Percentiles rank a stretch among this genome's conserved stretches.
Evolutionary conservation across 768 basidiomycete genomes (phyloP).

Genomic region (Rhizopogon salebrosus): DNA sequence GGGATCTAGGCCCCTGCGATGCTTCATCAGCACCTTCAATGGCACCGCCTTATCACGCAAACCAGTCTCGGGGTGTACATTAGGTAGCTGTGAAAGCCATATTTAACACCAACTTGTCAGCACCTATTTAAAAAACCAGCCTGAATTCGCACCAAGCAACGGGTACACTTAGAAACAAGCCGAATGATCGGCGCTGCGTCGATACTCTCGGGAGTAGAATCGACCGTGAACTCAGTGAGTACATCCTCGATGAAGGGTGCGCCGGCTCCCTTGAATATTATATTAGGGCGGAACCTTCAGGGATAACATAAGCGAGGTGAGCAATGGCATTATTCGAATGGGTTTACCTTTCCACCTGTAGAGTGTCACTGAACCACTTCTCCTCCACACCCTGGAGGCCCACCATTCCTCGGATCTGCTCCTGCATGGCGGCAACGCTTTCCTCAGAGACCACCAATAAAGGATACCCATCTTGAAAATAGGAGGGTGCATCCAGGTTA

Average conservation of each 20-base stretch:
- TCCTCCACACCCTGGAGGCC: constrained; percentile 45
- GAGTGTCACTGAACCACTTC: constrained; percentile 44
- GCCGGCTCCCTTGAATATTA: constrained; percentile 59
- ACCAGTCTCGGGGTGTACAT: constrained; percentile 62
- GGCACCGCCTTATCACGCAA: constrained; percentile 68
- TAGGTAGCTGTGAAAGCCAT: constrained; percentile 51
- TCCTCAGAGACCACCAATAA: constrained; percentile 65
- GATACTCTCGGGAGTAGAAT: constrained; percentile 24
- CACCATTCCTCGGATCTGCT: constrained; percentile 40
- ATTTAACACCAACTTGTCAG: constrained; percentile 1
- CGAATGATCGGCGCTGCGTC: constrained; percentile 30
- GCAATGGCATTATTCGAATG: background rate
- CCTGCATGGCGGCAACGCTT: constrained; percentile 49
- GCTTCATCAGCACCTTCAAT: constrained; percentile 70
- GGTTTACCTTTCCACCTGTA: constrained; percentile 56
- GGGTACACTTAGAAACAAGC: constrained; percentile 63
- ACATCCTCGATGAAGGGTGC: constrained; percentile 69
- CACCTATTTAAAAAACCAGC: constrained; percentile 2
- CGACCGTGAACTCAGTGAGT: constrained; percentile 58
- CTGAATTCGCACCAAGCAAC: constrained; percentile 57
- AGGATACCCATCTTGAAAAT: constrained; percentile 72
- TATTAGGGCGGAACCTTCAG: constrained; percentile 70
- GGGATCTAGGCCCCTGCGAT: constrained; percentile 57
- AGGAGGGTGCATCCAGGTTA: constrained; percentile 46
- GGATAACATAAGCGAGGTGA: constrained; percentile 2